Percentiles rank a stretch among this genome's conserved stretches.
phyloP scores from a whole-genome alignment of 768 basidiomycete genomes.

The Lactarius hatsudake region DNA sequence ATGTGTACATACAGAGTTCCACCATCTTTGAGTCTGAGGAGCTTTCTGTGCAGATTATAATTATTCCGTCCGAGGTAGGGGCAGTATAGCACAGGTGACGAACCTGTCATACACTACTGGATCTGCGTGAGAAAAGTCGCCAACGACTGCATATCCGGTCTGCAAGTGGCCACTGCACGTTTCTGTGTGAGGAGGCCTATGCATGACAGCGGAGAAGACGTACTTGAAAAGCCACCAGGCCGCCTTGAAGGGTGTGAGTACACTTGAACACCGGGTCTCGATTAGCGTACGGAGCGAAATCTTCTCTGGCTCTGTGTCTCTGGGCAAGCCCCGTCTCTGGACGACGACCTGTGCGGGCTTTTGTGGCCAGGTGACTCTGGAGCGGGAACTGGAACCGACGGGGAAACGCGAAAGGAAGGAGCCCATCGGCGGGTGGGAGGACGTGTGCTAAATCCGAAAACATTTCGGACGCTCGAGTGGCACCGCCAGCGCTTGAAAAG shows the following conservation, averaged over 20 bases:
- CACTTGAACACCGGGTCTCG: slow-evolving; percentile 32
- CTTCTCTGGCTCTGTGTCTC: slow-evolving; percentile 9
- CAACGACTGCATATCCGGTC: slow-evolving; percentile 57
- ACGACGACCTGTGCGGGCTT: slow-evolving; percentile 5
- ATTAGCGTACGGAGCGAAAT: slow-evolving; percentile 31
- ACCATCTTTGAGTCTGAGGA: slow-evolving; percentile 53
- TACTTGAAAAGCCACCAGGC: slow-evolving; percentile 36
- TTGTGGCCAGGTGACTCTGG: slow-evolving; percentile 15
- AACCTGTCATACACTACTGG: slow-evolving; percentile 55
- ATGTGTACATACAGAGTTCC: slow-evolving; percentile 56
- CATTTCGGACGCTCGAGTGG: not conserved
- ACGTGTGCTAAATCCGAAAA: not conserved
- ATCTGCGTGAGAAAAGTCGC: slow-evolving; percentile 58
- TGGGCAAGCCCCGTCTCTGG: not conserved
- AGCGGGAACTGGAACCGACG: not conserved
- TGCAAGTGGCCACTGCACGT: slow-evolving; percentile 51
- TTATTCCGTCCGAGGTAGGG: not conserved
- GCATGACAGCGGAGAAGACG: not conserved
- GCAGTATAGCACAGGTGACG: slow-evolving; percentile 13
- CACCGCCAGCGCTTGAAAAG: not conserved
- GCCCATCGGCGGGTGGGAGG: not conserved
- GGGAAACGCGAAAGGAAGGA: not conserved
- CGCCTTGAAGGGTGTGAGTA: slow-evolving; percentile 31
- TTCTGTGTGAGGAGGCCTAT: not conserved
- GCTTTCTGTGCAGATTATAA: slow-evolving; percentile 38